Percentiles rank a stretch among this genome's conserved stretches.
These are phyloP conservation scores for Saccharum spontaneum DNA, from an alignment of 176 grass and related monocot species.

Conservation along the genomic window DNA sequence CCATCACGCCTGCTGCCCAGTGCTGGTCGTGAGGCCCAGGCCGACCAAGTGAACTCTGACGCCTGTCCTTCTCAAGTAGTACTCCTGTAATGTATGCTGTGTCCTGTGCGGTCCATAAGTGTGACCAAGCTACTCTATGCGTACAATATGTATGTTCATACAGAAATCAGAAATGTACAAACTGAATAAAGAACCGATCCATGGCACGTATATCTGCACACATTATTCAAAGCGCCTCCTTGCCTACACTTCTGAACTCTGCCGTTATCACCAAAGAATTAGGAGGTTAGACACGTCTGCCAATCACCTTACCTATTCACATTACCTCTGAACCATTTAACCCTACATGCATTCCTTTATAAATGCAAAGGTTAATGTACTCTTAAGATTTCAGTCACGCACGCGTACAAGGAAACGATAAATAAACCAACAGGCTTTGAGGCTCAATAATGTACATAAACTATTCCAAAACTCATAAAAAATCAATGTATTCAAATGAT, in stretches of 20 bases:
- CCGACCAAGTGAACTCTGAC: conserved; percentile 31
- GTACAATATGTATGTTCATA: background rate
- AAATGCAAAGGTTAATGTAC: background rate
- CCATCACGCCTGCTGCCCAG: conserved; percentile 72
- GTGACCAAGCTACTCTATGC: background rate
- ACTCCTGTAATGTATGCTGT: background rate
- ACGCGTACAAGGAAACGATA: background rate
- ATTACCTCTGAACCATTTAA: background rate
- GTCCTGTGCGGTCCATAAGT: background rate
- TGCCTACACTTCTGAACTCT: too few relatives aligned
- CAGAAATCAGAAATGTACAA: background rate
- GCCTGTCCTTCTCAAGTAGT: background rate
- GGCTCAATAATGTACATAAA: conserved; percentile 18
- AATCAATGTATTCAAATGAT: background rate
- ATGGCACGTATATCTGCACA: background rate
- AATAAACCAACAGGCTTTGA: background rate
- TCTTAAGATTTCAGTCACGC: background rate
- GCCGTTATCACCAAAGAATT: background rate
- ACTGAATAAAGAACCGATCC: conserved; percentile 11
- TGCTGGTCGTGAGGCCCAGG: conserved; percentile 54
- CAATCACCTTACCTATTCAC: background rate
- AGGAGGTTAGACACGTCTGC: background rate
- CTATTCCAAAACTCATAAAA: conserved; percentile 14
- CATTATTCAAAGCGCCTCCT: too few relatives aligned
- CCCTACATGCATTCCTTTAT: background rate